A percentile compares a stretch with the other conserved stretches of the same genome.
These are phyloP conservation scores for Monilinia vaccinii-corymbosi DNA, from an alignment of 2,329 filamentous ascomycete species.

Conservation along the genomic window DNA sequence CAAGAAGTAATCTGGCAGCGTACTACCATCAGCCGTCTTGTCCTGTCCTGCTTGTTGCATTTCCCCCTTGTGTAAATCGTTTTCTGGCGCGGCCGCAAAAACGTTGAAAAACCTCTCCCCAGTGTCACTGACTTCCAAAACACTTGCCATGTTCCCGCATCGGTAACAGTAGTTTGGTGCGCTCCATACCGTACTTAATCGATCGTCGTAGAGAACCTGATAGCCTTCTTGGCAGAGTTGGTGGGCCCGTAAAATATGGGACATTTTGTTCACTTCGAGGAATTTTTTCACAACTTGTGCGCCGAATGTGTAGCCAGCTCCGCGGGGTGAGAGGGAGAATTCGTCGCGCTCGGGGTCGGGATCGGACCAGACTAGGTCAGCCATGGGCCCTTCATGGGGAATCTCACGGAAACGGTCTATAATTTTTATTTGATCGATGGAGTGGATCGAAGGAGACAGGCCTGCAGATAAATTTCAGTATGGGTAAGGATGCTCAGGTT, in stretches of 20 bases:
- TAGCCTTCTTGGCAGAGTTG: slow-evolving; percentile 98
- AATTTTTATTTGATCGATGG: slow-evolving; percentile 98
- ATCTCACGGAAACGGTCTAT: slow-evolving; percentile 98
- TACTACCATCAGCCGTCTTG: slow-evolving; percentile 53
- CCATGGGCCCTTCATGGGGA: slow-evolving; percentile 97
- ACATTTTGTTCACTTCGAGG: slow-evolving; percentile 94
- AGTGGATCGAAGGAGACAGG: slow-evolving; percentile 84
- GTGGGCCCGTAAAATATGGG: slow-evolving; percentile 93
- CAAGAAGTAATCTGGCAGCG: slow-evolving; percentile 65
- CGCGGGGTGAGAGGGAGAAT: slow-evolving; percentile 86
- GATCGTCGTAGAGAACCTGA: slow-evolving; percentile 92
- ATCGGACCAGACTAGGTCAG: slow-evolving; percentile 98
- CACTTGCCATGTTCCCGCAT: slow-evolving; percentile 95
- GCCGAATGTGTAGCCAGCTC: slow-evolving; percentile 94
- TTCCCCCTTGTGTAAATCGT: slow-evolving; percentile 85
- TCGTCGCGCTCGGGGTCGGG: slow-evolving; percentile 96
- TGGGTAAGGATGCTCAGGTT: background rate
- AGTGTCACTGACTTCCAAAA: slow-evolving; percentile 88
- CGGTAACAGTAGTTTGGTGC: slow-evolving; percentile 79
- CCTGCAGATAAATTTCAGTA: slow-evolving; percentile 37
- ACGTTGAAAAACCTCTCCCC: slow-evolving; percentile 96
- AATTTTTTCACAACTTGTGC: slow-evolving; percentile 98
- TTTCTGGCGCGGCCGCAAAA: slow-evolving; percentile 93
- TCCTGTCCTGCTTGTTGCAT: slow-evolving; percentile 68
- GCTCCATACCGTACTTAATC: slow-evolving; percentile 93